Evolutionary conservation across 2,329 filamentous ascomycete species (phyloP), one percentile per base, ranked within the genome.

Genomic region (Furcasterigmium furcatum): DNA sequence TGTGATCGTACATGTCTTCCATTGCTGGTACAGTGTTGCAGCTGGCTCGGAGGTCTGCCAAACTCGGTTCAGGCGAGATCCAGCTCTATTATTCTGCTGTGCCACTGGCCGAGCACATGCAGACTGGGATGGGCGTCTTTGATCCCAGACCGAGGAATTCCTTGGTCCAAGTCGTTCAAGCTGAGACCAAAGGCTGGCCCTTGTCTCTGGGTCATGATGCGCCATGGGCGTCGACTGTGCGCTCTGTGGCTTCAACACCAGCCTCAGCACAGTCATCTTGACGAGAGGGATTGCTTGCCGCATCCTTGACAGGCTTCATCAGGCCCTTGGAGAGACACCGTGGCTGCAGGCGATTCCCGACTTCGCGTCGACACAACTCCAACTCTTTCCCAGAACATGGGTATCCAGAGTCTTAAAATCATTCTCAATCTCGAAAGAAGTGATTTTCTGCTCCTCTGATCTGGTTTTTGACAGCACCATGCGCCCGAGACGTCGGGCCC

Each of bases 1-100:
- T 46, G 40, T 48, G 46, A 50, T 50, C 36, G 43, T 46, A 41
- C 43, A 40, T 20, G 25, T 10, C 19, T 22, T 19, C 24, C 40
- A 25, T 7, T 22, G 30, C 34, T 46, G 36, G 43, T 44, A 50
- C 48, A 20, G 46, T 48, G 43, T 36, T 36, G 34, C 34, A 36
- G 16, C 34, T 14, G n/a, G 18, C n/a, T 36, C 34, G 34, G n/a
- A 36, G 18, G n/a, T 18, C 34, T 36, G 34, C 34, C 34, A 36
- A 18, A 18, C 34, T 36, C 12, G 34, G 34, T 18, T 19, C 34
- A 9, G 3, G 9, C 4, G 12, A 14, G 29, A 42, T 22, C 19
- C 40, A 34, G 27, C 25, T 41, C 29, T 16, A 42, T 30, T 32
- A 22, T 19, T 32, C 29, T 42, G 29, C 29, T 24, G 40, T 34